Evolutionary conservation across 345 rosid species (phyloP).

Genomic region (Brassica nigra): DNA sequence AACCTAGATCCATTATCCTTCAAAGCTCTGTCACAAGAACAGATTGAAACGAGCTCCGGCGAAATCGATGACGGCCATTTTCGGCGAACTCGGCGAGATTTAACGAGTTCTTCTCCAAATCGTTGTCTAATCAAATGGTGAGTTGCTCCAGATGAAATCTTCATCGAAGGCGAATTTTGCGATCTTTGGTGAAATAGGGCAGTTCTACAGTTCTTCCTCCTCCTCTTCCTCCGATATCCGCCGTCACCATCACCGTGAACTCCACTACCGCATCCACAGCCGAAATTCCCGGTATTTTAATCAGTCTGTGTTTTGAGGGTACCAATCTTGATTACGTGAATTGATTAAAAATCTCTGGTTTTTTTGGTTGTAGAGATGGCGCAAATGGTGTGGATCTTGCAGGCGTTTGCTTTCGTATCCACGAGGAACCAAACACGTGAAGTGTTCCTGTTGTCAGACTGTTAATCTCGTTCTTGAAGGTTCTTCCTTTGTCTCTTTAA

Average conservation of each 20-base stretch:
- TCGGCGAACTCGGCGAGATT: too few relatives aligned
- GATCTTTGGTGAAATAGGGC: too few relatives aligned
- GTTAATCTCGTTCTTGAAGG: slow-evolving; percentile 87
- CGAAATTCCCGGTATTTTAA: slow-evolving; percentile 4
- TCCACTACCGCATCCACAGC: slow-evolving; percentile 1
- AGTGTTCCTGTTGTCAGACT: slow-evolving; percentile 69
- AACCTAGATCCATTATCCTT: too few relatives aligned
- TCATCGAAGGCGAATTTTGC: too few relatives aligned
- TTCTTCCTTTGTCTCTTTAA: slow-evolving; percentile 28
- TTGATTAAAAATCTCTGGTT: background rate
- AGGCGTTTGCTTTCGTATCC: slow-evolving; percentile 73
- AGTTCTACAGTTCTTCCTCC: slow-evolving; percentile 32
- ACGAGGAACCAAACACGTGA: slow-evolving; percentile 61
- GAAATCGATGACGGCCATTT: too few relatives aligned
- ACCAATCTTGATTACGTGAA: slow-evolving; percentile 12
- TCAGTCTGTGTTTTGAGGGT: background rate
- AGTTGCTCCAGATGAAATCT: too few relatives aligned
- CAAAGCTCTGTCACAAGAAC: too few relatives aligned
- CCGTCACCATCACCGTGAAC: slow-evolving; percentile 22
- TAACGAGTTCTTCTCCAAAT: too few relatives aligned
- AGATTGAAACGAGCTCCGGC: too few relatives aligned
- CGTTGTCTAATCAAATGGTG: too few relatives aligned
- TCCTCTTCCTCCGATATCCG: background rate
- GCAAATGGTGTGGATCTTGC: slow-evolving; percentile 96
- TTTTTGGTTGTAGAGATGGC: slow-evolving; percentile 51